phyloP scores from a whole-genome alignment of 805 yeast species.

The Candida ovalis region DNA sequence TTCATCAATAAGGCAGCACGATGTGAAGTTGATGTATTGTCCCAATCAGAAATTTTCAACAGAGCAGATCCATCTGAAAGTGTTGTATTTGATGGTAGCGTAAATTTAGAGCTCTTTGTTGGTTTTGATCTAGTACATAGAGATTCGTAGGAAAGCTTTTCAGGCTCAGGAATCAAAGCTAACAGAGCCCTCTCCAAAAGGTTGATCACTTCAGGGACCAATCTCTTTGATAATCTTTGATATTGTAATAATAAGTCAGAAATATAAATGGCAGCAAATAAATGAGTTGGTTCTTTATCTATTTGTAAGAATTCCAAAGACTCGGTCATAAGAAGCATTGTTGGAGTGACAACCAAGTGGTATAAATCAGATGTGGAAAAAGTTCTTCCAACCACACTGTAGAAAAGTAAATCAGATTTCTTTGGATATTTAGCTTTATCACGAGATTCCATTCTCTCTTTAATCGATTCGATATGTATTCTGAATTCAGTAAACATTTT shows the following conservation, averaged over 20 bases:
- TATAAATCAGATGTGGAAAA: conserved; percentile 96
- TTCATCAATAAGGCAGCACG: conserved; percentile 32
- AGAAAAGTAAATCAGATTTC: conserved; percentile 60
- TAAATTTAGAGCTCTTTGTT: conserved; percentile 18
- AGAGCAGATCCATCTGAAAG: conserved; percentile 9
- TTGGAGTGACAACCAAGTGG: conserved; percentile 86
- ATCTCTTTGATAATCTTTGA: conserved; percentile 78
- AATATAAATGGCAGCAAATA: conserved; percentile 62
- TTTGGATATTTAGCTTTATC: conserved; percentile 31
- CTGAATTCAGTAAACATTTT: conserved; percentile 62
- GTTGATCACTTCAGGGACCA: conserved; percentile 69
- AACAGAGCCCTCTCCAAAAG: conserved; percentile 53
- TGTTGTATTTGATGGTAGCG: conserved; percentile 10
- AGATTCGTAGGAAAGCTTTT: conserved; percentile 14
- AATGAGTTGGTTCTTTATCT: conserved; percentile 18
- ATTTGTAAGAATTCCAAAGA: conserved; percentile 51
- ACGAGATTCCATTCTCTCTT: conserved; percentile 42
- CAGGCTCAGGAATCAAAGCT: conserved; percentile 38
- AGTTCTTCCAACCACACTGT: conserved; percentile 65
- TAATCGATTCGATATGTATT: conserved; percentile 50
- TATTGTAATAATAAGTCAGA: conserved; percentile 63
- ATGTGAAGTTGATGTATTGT: conserved; percentile 11
- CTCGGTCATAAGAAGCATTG: conserved; percentile 69
- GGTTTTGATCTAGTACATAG: conserved; percentile 19
- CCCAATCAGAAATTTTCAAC: conserved; percentile 15